These are phyloP conservation scores for Phytophthora megakarya DNA, from an alignment of 352 stramenopile genomes.

Conservation along the genomic window DNA sequence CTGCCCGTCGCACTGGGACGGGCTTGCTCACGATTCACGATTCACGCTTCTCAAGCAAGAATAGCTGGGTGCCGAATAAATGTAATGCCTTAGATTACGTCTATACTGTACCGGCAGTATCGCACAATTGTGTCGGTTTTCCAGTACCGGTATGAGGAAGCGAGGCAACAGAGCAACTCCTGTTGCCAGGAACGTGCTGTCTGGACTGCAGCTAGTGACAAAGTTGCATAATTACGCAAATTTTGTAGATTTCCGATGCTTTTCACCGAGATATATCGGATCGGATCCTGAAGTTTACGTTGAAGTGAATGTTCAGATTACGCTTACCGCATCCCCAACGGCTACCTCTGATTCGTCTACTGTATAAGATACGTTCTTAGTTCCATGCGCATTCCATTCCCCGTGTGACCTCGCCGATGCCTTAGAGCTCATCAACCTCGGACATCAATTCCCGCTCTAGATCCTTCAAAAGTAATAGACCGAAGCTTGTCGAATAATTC, in stretches of 20 bases:
- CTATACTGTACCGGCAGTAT: no score
- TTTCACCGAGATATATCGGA: constrained; percentile 17
- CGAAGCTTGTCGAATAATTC: constrained; percentile 33
- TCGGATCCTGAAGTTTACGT: constrained; percentile 28
- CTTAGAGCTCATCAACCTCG: constrained; percentile 15
- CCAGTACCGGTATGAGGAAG: background rate
- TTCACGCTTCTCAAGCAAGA: constrained; percentile 1
- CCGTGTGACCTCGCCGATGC: background rate
- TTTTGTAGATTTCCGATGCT: constrained; percentile 20
- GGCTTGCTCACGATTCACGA: background rate
- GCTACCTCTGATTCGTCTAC: constrained; percentile 18
- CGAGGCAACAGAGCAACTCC: background rate
- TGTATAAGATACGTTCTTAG: constrained; percentile 19
- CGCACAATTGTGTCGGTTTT: constrained; percentile 13
- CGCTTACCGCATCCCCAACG: constrained; percentile 16
- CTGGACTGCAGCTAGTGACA: constrained; percentile 1
- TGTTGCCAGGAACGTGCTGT: constrained; percentile 9
- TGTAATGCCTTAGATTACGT: no score
- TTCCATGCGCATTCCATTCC: constrained; percentile 12
- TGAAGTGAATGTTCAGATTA: constrained; percentile 20
- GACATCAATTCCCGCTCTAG: background rate
- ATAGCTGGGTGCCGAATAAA: no score
- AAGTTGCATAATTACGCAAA: constrained; percentile 22
- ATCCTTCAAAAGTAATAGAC: no score
- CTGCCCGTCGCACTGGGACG: constrained; percentile 17